Base-by-base conservation (phyloP, 257 asterid genomes). In the Plantago ovata region DNA sequence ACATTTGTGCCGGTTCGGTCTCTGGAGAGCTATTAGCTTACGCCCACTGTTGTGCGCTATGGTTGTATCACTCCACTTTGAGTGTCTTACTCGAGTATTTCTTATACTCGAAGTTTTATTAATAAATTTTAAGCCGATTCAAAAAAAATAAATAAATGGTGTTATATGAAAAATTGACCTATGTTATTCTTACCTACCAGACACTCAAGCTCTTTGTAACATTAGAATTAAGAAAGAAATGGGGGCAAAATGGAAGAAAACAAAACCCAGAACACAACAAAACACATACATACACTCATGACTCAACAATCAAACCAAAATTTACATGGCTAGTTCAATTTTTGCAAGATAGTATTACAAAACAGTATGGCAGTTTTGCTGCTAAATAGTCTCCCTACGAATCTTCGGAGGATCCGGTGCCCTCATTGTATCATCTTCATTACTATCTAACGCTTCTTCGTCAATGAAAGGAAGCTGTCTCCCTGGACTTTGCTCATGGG, bases 371-470 rank as follows among this genome's bases (percentile, higher is more conserved):
- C 61, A 58, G 40, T 46, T 10, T 43, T 21, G 54, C 61, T 40
- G 48, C 73, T 67, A 69, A 39, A 49, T 66, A 36, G 77, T 77
- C 36, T 79, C 85, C 57, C 87, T 59, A 41, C 49, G 72, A 52
- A 86, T 80, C 2, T 67, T 48, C 18, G 74, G 51, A 59, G 79
- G 79, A 28, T 45, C 50, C 10, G 89, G 93, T 1, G 85, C 80
- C 13, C 11, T 64, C 85, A 74, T 83, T 3, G 68, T 74, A 15
- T 74, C 83, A 67, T 77, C 36, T 28, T 28, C 78, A 52, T 58
- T 64, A 53, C 47, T 72, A 51, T 56, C 40, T 39, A 53, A 55
- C 62, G 61, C 10, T 51, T 75, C 86, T 63, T 75, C 86, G 56
- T 72, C 72, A 60, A 72, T 63, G 0, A 62, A 63, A 6, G 79